Evolutionary conservation across 306 rosid genomes (phyloP), one percentile per base, ranked within the genome.

Genomic region (Quercus agrifolia): DNA sequence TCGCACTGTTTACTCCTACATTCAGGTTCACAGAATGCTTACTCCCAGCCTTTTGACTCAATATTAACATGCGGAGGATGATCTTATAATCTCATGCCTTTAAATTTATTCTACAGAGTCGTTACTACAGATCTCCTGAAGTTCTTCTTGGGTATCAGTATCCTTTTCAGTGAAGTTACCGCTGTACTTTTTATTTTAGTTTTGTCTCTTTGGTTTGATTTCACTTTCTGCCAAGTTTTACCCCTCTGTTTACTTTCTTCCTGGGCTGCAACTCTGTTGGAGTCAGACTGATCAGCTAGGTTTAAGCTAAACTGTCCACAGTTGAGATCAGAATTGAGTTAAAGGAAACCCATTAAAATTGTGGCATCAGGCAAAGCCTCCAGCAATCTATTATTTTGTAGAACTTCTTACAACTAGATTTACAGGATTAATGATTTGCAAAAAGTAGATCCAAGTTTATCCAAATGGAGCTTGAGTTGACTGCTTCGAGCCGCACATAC

Each of bases 131-230:
- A 67, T 93, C 99, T 77, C 99, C 99, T 33, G 99, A 96, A 88
- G 99, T 96, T 82, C 96, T 96, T 79, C 99, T 96, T 77, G 99
- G 99, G 63, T 91, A 96, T 87, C 97, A 93, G 99, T 96, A 96
- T 96, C 99, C 98, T 91, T 82, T 54, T 13, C 64, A 75, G 66
- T 81, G 86, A 81, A 75, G 27, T 78, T 56, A 70, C 54, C 78
- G 35, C 56, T 70, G 68, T 38, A 33, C 7, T 63, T 41, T 59
- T 72, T 23, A 38, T 30, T 23, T 10, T 33, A 56, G 38, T 74
- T 64, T 31, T 56, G 28, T 57, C 74, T 19, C 74, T 56, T 63
- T 78, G 67, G 18, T 6, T 72, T 62, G 21, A 66, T 59, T 73
- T 78, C 23, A 23, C 20, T 11, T 33, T 59, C 56, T 8, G 52